Evolutionary conservation across 2,329 filamentous ascomycete species (phyloP), one percentile per base, ranked within the genome.

Genomic region (Decorospora gaudefroyi): DNA sequence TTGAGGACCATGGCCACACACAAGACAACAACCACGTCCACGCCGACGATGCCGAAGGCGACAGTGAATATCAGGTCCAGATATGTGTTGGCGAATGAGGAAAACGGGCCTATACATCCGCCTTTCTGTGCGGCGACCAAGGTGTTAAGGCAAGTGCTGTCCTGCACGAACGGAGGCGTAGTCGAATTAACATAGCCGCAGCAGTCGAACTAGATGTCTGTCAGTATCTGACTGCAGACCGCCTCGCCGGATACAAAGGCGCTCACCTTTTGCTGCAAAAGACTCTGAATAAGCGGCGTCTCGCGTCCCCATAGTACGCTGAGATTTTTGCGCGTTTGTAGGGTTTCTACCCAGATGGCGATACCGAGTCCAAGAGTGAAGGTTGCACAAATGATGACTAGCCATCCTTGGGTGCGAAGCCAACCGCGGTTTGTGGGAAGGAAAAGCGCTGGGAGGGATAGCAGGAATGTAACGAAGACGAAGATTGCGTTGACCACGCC

Each of bases 151-250:
- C 88, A 93, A 1, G 78, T 81, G 4, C 69, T 54, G 60, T 91
- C 85, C 42, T 80, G 82, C 52, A 89, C 76, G 66, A 91, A 92
- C 37, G 84, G 82, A 8, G 86, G 86, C 9, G 81, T 78, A 4
- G 84, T 86, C 68, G 79, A 82, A 72, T 90, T 89, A 57, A 81
- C 73, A 73, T 88, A 93, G 50, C 88, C 88, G 60, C 88, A 93
- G 80, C 88, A 93, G 59, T 82, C 68, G 67, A 92, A 91, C 83
- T 90, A 59, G 57, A 34, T 15, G 4, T 21, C 59, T 52, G 56
- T 61, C 44, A 57, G 50, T 39, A 53, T 46, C 37, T 47, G 44
- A 29, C 28, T 54, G 30, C 30, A 49, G 50, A 45, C 31, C 28
- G n/a, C n/a, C n/a, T n/a, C n/a, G n/a, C n/a, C n/a, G n/a, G n/a